Conservation (phyloP, 805 yeast species). For the Metschnikowia arizonensis region DNA sequence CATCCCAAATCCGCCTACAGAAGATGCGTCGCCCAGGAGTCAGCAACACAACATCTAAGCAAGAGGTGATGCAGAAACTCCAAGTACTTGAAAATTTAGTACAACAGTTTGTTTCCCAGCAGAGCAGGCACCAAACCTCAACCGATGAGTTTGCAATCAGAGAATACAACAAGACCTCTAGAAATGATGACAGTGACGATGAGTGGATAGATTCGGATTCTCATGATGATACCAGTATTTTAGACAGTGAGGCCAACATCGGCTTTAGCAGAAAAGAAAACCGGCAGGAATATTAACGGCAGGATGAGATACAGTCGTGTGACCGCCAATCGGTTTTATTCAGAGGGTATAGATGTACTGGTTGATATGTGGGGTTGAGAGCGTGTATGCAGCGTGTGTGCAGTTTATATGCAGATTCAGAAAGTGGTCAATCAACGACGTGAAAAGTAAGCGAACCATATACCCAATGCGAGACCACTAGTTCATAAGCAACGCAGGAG, state of each 20-base stretch:
- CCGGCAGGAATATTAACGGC: not conserved
- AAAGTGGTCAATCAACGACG: not conserved
- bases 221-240: not conserved
- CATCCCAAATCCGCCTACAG: conserved; percentile 5
- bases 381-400: too few relatives aligned
- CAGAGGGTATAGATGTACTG: not conserved
- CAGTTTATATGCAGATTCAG: not conserved
- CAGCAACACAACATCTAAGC: conserved; percentile 4
- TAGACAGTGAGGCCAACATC: not conserved
- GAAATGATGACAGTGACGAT: not conserved
- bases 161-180: conserved; percentile 3
- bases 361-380: not conserved
- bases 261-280: not conserved
- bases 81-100: conserved; percentile 7
- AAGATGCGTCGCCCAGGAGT: conserved; percentile 7
- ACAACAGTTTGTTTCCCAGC: conserved; percentile 1
- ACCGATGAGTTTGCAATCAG: conserved; percentile 7
- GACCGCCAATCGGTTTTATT: not conserved
- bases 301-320: not conserved
- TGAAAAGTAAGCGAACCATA: conserved; percentile 4
- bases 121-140: not conserved
- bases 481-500: conserved; percentile 2
- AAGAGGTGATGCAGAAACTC: conserved; percentile 9
- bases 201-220: conserved; percentile 4
- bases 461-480: conserved; percentile 6